Evolutionary conservation across 108 stramenopile species (phyloP).

Genomic region (Nitzschia inconspicua): DNA sequence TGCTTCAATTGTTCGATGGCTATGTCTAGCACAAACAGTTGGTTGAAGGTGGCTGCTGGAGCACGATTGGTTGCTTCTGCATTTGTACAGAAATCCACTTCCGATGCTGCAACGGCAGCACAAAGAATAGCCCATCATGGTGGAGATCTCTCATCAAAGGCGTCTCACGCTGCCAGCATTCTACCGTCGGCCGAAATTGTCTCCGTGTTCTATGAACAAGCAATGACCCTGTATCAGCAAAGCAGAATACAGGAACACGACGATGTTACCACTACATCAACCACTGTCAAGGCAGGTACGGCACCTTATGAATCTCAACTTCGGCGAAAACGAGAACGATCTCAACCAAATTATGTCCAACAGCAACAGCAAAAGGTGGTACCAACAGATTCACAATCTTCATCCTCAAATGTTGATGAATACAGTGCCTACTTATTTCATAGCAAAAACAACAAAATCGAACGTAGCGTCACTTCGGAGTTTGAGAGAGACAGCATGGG

Average conservation of each 20-base stretch:
- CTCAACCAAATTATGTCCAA: background rate
- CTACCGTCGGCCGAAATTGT: background rate
- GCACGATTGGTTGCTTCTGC: constrained; percentile 31
- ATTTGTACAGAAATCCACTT: constrained; percentile 15
- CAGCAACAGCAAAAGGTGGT: background rate
- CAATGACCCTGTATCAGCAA: too few relatives aligned
- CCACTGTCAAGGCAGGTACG: background rate
- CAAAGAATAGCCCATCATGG: constrained; percentile 29
- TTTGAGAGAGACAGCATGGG: too few relatives aligned
- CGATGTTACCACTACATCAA: background rate
- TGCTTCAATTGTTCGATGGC: too few relatives aligned
- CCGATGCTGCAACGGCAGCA: constrained; percentile 14
- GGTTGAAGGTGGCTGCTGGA: constrained; percentile 23
- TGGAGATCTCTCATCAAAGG: constrained; percentile 16
- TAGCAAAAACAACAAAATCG: background rate
- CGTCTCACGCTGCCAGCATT: constrained; percentile 3
- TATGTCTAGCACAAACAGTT: background rate
- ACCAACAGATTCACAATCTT: background rate
- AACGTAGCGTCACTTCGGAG: too few relatives aligned
- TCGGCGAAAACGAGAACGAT: constrained; percentile 10
- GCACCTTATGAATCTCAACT: constrained; percentile 35
- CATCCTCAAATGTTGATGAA: background rate
- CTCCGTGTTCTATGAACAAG: too few relatives aligned
- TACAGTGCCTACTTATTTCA: constrained; percentile 13
- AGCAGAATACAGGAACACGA: background rate